Base-by-base conservation (phyloP, 257 asterid species). In the Jacaranda copaia region DNA sequence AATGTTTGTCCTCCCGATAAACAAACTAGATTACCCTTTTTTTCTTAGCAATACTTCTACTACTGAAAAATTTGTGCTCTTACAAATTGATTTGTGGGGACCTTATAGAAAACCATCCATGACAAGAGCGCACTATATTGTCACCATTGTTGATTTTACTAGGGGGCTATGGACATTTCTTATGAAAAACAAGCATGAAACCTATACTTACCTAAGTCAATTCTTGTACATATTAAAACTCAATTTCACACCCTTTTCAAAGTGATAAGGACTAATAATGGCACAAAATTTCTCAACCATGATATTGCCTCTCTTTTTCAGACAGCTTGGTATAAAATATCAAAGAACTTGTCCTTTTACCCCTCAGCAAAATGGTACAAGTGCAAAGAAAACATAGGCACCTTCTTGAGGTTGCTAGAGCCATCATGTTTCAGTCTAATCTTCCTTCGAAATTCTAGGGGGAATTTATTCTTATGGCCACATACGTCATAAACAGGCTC, bases 121-220 rank as follows among this genome's bases (percentile, higher is more conserved):
- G 1, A 2, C 32, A n/a, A 36, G 55, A 0, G 42, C 65, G 0
- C 25, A 25, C 5, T 65, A 64, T 46, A 55, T 56, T 7, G 11
- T 80, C 0, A 68, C 80, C 4, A 14, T 80, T 0, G 56, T 80
- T 11, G 80, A 73, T 57, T 79, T n/a, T 57, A 3, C 43, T 55
- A 45, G 79, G 2, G 55, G 4, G 0, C 46, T 35, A 0, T 73
- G 66, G 79, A 8, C 45, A 7, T 25, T 40, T 18, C 60, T 6
- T 25, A 20, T 60, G 48, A 4, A 3, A 25, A 25, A 25, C 32
- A 25, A 25, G 2, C 32, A 25, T 25, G 32, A 25, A 25, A 25
- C 32, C 32, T 8, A 60, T 2, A 4, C 5, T 8, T 25, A 8
- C 11, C 15, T 59, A 6, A 0, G 60, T 57, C 38, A 5, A 35